Conservation (phyloP, 176 grass and related monocot species). For the Lolium multiflorum region DNA sequence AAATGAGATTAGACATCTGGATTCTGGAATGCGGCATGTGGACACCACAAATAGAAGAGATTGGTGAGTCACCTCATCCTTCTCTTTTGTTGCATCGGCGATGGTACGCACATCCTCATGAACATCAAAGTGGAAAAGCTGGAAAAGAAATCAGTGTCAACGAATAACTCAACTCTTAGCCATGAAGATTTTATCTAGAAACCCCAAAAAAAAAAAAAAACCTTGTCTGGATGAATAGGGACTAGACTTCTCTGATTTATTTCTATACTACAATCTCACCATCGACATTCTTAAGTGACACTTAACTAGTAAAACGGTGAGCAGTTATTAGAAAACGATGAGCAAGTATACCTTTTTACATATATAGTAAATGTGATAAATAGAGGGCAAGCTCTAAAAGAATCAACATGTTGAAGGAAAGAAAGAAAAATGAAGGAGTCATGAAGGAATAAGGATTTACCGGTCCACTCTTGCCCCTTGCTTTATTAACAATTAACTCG, state of each 20-base stretch:
- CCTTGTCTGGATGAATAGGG: not conserved
- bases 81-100: conserved; percentile 97
- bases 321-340: not conserved
- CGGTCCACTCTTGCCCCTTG: conserved; percentile 98
- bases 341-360: not conserved
- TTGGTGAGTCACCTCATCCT: conserved; percentile 73
- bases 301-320: no score
- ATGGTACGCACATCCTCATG: conserved; percentile 95
- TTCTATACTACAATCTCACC: not conserved
- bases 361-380: conserved; percentile 11
- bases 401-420: not conserved
- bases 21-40: conserved; percentile 19
- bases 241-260: not conserved
- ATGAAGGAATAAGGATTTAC: conserved; percentile 62
- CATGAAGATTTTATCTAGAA: not conserved
- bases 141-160: conserved; percentile 31
- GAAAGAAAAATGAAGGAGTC: not conserved
- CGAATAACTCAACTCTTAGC: not conserved
- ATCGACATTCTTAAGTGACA: not conserved
- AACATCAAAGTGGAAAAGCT: conserved; percentile 99
- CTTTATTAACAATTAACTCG: conserved; percentile 98
- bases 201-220: not conserved
- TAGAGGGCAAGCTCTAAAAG: conserved; percentile 13
- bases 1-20: not conserved
- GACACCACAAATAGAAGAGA: conserved; percentile 26